A percentile compares a stretch with the other conserved stretches of the same genome.
phyloP scores from a whole-genome alignment of 495 filamentous ascomycete genomes.

The Aspergillus carlsbadensis region DNA sequence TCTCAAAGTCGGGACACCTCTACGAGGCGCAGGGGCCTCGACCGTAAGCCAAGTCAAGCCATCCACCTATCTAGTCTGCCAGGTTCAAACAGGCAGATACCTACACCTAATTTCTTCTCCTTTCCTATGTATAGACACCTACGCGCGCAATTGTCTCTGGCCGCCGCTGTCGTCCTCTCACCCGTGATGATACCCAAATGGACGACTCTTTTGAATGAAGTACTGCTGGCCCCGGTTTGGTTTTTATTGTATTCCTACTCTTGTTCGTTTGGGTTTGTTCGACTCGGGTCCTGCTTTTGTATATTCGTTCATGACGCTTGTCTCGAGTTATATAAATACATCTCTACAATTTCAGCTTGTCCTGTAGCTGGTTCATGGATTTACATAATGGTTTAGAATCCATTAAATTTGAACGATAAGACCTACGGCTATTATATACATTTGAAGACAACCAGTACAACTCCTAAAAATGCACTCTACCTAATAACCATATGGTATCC shows the following conservation, averaged over 20 bases:
- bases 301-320: constrained; percentile 3
- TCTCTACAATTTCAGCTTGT: not conserved
- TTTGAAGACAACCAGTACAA: no score
- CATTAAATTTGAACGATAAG: not conserved
- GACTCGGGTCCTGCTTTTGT: not conserved
- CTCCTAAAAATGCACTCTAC: no score
- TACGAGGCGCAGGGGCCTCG: constrained; percentile 69
- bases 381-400: no score
- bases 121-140: constrained; percentile 9
- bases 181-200: constrained; percentile 42
- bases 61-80: no score
- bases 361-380: not conserved
- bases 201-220: constrained; percentile 25
- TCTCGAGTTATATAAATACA: constrained; percentile 3
- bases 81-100: not conserved
- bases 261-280: not conserved
- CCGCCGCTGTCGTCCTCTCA: constrained; percentile 13
- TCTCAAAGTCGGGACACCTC: constrained; percentile 65
- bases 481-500: no score
- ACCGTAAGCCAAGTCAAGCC: constrained; percentile 13
- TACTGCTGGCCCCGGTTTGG: constrained; percentile 8
- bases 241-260: constrained; percentile 18
- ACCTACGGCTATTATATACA: no score
- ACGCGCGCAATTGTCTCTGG: not conserved
- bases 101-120: constrained; percentile 4